Base-by-base conservation (phyloP, 164 flowering plant genomes). In the Tinospora cordifolia region DNA sequence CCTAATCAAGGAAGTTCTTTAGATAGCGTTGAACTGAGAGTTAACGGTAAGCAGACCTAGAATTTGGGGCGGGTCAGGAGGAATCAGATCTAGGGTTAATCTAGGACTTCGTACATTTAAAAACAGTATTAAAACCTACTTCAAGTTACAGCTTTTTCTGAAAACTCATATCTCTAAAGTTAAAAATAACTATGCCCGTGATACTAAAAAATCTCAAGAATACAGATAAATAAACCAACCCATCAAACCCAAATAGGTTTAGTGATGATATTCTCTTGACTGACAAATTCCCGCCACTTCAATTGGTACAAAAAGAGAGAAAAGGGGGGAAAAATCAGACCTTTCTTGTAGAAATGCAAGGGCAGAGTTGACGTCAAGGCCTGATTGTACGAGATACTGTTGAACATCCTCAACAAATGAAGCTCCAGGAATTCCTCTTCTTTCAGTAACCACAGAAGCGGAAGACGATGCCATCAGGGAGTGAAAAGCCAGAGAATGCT, bases 391-490 rank as follows among this genome's bases (percentile, higher is more conserved):
- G 73, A 93, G 92, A 72, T 86, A 91, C 12, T 84, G 78, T 57
- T 90, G 90, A 0, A 93, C 97, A 72, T 90, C 98, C 58, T 87
- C 90, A 0, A 93, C 90, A 72, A 94, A 94, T 39, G 93, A 76
- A 65, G 98, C 96, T 57, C 83, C 95, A 3, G 98, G 98, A 11
- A 94, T 92, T 3, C 98, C 99, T 75, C 99, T 87, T 73, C 99
- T 79, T 78, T 89, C 98, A 1, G 83, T 60, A n/a, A 76, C 79
- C 26, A 2, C 69, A 0, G 83, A 41, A 17, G 78, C 30, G 19
- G 79, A 69, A 49, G 83, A 22, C 21, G 59, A 51, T 22, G 59
- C 69, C 72, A 70, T 72, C 25, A 24, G 19, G 13, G 62, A 58
- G n/a, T n/a, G n/a, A n/a, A n/a, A n/a, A n/a, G n/a, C n/a, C n/a